phyloP scores from a whole-genome alignment of 768 basidiomycete genomes.

The Psilocybe tampanensis region DNA sequence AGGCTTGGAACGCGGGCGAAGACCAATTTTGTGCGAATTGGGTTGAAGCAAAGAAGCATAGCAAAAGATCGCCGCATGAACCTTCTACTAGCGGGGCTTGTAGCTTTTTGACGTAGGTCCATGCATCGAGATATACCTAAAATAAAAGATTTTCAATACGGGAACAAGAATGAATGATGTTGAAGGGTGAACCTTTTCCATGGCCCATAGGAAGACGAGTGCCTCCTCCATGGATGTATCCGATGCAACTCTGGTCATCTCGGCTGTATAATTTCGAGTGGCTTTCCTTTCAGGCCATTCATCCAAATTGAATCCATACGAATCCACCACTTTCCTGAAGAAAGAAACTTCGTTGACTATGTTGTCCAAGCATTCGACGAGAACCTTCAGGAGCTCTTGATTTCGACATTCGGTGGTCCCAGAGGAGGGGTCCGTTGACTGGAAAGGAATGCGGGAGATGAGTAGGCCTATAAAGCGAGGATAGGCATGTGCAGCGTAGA shows the following conservation, averaged over 20 bases:
- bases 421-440: slow-evolving; percentile 29
- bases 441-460: slow-evolving; percentile 61
- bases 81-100: slow-evolving; percentile 12
- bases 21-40: slow-evolving; percentile 71
- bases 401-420: slow-evolving; percentile 38
- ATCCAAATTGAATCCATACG: slow-evolving; percentile 47
- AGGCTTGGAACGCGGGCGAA: slow-evolving; percentile 48
- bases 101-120: slow-evolving; percentile 50
- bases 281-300: slow-evolving; percentile 56
- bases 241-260: slow-evolving; percentile 59
- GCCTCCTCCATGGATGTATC: slow-evolving; percentile 58
- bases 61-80: slow-evolving; percentile 7
- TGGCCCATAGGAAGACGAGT: slow-evolving; percentile 75
- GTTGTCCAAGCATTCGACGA: slow-evolving; percentile 58
- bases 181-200: slow-evolving; percentile 61
- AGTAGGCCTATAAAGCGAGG: slow-evolving; percentile 71
- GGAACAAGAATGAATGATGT: background rate
- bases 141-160: background rate
- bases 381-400: slow-evolving; percentile 43
- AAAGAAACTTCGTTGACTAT: slow-evolving; percentile 59
- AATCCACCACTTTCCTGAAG: slow-evolving; percentile 53
- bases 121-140: slow-evolving; percentile 72
- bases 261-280: slow-evolving; percentile 72
- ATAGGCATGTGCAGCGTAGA: slow-evolving; percentile 76
- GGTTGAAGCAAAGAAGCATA: slow-evolving; percentile 32